Conservation (phyloP, 306 rosid genomes). For the Medicago lupulina region DNA sequence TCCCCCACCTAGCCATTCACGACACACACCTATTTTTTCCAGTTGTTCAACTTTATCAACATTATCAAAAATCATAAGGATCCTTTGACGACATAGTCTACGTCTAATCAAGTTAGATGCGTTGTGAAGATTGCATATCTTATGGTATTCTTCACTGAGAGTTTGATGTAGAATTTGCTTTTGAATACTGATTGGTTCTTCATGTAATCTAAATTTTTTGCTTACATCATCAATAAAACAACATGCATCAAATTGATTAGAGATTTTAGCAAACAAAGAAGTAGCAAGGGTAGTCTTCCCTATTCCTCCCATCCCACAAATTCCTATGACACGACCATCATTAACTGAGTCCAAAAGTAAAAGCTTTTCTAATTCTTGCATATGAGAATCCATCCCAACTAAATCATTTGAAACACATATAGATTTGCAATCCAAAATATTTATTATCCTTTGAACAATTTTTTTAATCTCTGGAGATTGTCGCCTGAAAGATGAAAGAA, state of each 20-base stretch:
- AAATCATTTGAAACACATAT: conserved; percentile 11
- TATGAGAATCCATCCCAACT: conserved; percentile 29
- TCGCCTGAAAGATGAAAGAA: not conserved
- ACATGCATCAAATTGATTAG: not conserved
- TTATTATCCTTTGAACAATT: not conserved
- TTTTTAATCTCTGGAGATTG: conserved; percentile 5
- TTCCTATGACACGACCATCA: conserved; percentile 29
- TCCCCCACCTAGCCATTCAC: not conserved
- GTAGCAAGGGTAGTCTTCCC: conserved; percentile 35
- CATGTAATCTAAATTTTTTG: not conserved
- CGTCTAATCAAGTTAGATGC: not conserved
- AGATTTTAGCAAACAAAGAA: not conserved
- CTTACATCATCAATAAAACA: conserved; percentile 29
- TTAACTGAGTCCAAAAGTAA: not conserved
- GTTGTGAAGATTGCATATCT: not conserved
- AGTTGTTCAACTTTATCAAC: not conserved
- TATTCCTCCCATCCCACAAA: conserved; percentile 44
- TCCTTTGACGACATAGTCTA: not conserved
- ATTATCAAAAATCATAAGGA: conserved; percentile 24
- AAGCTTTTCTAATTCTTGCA: conserved; percentile 21
- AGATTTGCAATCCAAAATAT: too few relatives aligned
- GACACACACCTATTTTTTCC: not conserved
- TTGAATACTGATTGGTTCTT: not conserved
- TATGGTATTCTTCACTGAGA: not conserved
- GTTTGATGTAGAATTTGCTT: conserved; percentile 10